phyloP scores from a whole-genome alignment of 257 asterid species.

The Euphrasia confusa region DNA sequence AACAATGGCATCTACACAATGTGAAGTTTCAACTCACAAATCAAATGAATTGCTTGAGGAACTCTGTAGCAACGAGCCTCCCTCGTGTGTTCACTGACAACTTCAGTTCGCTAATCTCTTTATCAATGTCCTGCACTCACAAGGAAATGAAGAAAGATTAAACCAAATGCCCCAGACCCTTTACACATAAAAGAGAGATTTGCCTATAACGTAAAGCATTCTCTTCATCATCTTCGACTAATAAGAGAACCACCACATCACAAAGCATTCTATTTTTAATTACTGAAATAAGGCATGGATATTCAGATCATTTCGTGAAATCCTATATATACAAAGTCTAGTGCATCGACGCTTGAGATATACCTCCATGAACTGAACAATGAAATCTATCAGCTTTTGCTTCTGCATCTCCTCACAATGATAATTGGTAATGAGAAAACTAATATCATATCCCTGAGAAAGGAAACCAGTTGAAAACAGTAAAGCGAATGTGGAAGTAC shows the following conservation, averaged over 20 bases:
- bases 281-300: not conserved
- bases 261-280: conserved; percentile 4
- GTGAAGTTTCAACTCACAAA: conserved; percentile 8
- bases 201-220: conserved; percentile 2
- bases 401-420: conserved; percentile 99
- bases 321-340: conserved; percentile 8
- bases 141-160: conserved; percentile 5
- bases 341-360: conserved; percentile 13
- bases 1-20: conserved; percentile 20
- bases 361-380: conserved; percentile 99
- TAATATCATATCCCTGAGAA: conserved; percentile 97
- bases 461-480: conserved; percentile 12
- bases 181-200: not conserved
- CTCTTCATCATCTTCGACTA: not conserved
- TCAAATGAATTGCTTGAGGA: conserved; percentile 91
- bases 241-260: conserved; percentile 10
- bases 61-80: conserved; percentile 96
- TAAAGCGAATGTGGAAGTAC: not conserved
- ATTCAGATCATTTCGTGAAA: conserved; percentile 4
- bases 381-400: conserved; percentile 90
- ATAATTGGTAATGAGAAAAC: conserved; percentile 90
- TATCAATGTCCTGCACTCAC: conserved; percentile 80
- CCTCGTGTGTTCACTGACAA: conserved; percentile 92
- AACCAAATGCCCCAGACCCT: not conserved
- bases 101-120: conserved; percentile 88